Conservation (phyloP, 257 asterid genomes). For the Petunia axillaris region DNA sequence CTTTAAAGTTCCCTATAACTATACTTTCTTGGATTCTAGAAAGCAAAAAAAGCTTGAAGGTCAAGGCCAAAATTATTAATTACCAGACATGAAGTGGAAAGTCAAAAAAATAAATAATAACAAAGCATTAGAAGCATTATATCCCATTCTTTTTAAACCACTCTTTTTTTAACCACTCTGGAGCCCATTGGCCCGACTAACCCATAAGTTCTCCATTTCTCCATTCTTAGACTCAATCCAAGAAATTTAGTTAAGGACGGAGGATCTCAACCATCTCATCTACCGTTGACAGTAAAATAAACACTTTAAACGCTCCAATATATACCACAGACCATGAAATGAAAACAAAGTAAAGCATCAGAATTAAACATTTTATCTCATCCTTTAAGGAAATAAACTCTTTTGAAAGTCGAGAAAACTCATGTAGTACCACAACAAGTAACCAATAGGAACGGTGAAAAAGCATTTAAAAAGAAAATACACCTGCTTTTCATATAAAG, state of each 20-base stretch:
- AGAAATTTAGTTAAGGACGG: no score
- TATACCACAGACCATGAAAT: neutral
- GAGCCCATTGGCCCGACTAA: no score
- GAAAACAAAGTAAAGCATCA: neutral
- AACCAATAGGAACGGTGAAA: neutral
- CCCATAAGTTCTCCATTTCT: no score
- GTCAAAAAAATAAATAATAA: no score
- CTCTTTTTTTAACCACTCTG: no score
- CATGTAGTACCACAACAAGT: neutral
- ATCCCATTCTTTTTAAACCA: no score
- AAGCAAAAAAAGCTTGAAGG: neutral
- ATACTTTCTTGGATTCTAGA: neutral
- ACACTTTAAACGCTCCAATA: no score
- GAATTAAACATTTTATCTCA: neutral
- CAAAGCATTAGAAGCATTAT: no score
- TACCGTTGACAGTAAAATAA: no score
- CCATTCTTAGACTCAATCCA: no score
- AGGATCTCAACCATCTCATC: no score
- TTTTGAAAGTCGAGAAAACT: neutral
- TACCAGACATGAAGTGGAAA: no score
- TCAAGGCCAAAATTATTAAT: neutral
- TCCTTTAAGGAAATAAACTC: neutral
- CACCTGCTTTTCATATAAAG: constrained; percentile 50
- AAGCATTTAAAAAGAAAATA: neutral
- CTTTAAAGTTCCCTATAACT: neutral